Evolutionary conservation across 176 grass and related monocot species (phyloP), one percentile per base, ranked within the genome.

Genomic region (Pharus latifolius): DNA sequence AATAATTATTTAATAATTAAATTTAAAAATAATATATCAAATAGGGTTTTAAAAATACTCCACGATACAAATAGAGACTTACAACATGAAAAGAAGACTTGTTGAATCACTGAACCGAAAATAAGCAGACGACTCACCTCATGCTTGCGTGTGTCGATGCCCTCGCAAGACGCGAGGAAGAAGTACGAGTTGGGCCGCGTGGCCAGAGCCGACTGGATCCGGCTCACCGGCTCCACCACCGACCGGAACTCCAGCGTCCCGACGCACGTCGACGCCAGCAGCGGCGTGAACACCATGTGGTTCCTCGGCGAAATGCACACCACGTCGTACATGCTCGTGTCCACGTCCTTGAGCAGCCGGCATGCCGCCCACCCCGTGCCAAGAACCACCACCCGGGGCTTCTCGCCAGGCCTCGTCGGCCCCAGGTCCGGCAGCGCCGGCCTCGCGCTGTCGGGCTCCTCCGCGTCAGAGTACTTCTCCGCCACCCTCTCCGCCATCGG

Each of bases 251-350:
- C 89, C 1, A 98, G 89, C 30, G 87, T 93, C 18, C 89, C 89
- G 3, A 98, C 87, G 70, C 94, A 98, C 25, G 94, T 98, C 15
- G 89, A 98, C 55, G 87, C 94, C 18, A 98, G 83, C 71, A 98
- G 80, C 63, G 94, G 89, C 55, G 89, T 98, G 74, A 98, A 98
- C 74, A 93, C 94, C 89, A 98, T 98, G 78, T 98, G 89, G 73
- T 98, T 98, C 52, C 94, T 69, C 25, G 94, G 94, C 5, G 94
- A 98, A 40, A 98, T 64, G 82, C 94, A 98, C 46, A 98, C 94
- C 4, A 93, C 83, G 78, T 93, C 87, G 73, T 93, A 98, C 17
- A 57, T 65, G 43, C 78, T 52, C 13, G 87, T 92, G 84, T 92
- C 78, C 44, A 98, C 67, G 33, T 91, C 89, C 73, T 90, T 98